Evolutionary conservation across 2,329 filamentous ascomycete genomes (phyloP), one percentile per base, ranked within the genome.

Genomic region (Aspergillus brasiliensis): DNA sequence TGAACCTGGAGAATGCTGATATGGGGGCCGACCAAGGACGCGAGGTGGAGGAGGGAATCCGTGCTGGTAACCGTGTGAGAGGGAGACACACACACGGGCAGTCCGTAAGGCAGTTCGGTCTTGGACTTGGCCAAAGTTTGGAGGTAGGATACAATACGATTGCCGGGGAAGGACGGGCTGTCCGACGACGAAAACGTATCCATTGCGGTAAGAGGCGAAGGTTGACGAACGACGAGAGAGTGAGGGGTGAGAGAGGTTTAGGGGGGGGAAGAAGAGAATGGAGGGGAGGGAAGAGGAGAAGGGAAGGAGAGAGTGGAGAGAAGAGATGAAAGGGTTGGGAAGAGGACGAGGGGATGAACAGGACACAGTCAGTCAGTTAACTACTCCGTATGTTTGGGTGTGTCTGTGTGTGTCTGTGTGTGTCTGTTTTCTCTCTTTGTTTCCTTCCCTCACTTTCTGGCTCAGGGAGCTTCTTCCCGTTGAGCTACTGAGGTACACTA

Each of bases 1-100:
- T 87, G 84, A 4, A 86, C 84, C 72, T 87, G 85, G 57, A 88
- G 77, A 27, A 87, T 73, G 64, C 83, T 85, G 59, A 88, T 87
- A 62, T 83, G 81, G 65, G 86, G 84, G 60, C 86, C 85, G 15
- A 87, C 78, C 37, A 86, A 81, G 62, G 85, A 81, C 28, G 84
- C 84, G 8, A 88, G 75, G 46, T 78, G 76, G 17, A 88, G 71
- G 17, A 88, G 79, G 65, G 84, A 78, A 54, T 80, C 78, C 10
- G 84, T 84, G 51, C 80, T 85, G 51, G 80, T 82, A 61, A 87
- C 82, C 64, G 84, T 83, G 58, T 84, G 83, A 21, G 84, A 86
- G 13, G 85, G 77, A 63, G 82, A 83, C 49, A 77, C 75, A 54
- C 71, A 74, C 40, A 78, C 70, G 5, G 76, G 75, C 47, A 75